phyloP scores from a whole-genome alignment of 75 land plant species.

The Larix kaempferi region DNA sequence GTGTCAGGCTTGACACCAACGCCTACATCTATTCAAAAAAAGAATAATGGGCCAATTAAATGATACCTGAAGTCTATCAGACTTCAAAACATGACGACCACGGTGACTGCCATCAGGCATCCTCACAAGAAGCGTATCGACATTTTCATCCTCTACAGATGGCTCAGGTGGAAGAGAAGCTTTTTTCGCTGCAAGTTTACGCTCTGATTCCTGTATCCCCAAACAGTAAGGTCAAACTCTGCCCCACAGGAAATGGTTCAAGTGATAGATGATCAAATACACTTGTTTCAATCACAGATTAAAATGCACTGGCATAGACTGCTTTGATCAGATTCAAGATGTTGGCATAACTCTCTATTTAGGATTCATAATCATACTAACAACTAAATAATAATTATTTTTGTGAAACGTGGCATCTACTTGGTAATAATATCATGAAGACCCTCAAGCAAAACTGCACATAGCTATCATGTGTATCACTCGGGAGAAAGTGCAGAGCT shows the following conservation, averaged over 20 bases:
- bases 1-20: slow-evolving; percentile 69
- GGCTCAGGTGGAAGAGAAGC: slow-evolving; percentile 85
- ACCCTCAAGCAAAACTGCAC: not conserved
- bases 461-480: not conserved
- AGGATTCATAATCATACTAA: not conserved
- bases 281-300: no score
- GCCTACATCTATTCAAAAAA: slow-evolving; percentile 41
- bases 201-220: slow-evolving; percentile 60
- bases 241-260: not conserved
- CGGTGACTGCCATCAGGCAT: slow-evolving; percentile 87
- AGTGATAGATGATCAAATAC: not conserved
- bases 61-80: slow-evolving; percentile 79
- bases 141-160: slow-evolving; percentile 66
- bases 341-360: not conserved
- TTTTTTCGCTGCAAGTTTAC: slow-evolving; percentile 65
- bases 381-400: not conserved
- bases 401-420: no score
- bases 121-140: slow-evolving; percentile 73
- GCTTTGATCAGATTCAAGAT: not conserved
- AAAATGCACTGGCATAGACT: no score
- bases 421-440: no score
- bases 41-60: not conserved
- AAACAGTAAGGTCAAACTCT: not conserved
- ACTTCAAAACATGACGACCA: slow-evolving; percentile 79
- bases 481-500: not conserved